Evolutionary conservation across 1,284 basidiomycete species (phyloP).

Genomic region (Pseudozyma tsukubaensis): DNA sequence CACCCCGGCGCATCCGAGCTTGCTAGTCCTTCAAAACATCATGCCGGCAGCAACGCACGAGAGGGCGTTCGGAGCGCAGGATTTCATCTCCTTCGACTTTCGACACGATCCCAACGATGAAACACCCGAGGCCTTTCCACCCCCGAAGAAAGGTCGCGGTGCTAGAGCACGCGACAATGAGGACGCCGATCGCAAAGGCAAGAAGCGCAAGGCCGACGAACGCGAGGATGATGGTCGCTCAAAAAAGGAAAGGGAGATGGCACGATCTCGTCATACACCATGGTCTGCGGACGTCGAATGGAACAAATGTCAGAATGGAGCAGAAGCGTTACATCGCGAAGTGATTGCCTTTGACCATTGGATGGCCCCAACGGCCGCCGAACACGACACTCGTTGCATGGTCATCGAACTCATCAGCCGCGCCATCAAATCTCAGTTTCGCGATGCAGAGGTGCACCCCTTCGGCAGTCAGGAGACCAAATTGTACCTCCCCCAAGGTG

Average conservation of each 20-base stretch:
- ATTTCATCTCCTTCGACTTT: conserved; percentile 63
- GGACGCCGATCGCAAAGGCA: conserved; percentile 21
- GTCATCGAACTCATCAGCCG: conserved; percentile 80
- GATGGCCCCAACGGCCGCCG: conserved; percentile 85
- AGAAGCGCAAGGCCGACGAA: conserved; percentile 58
- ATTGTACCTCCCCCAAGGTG: conserved; percentile 87
- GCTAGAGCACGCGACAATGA: conserved; percentile 16
- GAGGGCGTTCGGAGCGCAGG: conserved; percentile 44
- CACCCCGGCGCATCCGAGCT: neutral
- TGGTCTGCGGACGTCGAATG: conserved; percentile 84
- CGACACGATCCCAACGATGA: conserved; percentile 33
- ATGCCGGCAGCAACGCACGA: conserved; percentile 37
- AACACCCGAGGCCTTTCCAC: conserved; percentile 15
- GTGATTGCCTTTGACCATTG: conserved; percentile 80
- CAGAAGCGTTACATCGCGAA: conserved; percentile 69
- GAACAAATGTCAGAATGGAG: conserved; percentile 80
- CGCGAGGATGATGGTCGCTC: conserved; percentile 70
- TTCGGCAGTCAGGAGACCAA: conserved; percentile 96
- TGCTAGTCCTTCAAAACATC: neutral
- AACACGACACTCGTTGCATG: conserved; percentile 84
- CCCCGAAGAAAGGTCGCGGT: conserved; percentile 9
- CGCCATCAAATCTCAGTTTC: conserved; percentile 77
- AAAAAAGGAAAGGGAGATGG: conserved; percentile 75
- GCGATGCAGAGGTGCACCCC: conserved; percentile 83
- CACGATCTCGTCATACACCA: conserved; percentile 77